Conservation (phyloP, 1,284 basidiomycete genomes). For the Boletellus deceptivus region DNA sequence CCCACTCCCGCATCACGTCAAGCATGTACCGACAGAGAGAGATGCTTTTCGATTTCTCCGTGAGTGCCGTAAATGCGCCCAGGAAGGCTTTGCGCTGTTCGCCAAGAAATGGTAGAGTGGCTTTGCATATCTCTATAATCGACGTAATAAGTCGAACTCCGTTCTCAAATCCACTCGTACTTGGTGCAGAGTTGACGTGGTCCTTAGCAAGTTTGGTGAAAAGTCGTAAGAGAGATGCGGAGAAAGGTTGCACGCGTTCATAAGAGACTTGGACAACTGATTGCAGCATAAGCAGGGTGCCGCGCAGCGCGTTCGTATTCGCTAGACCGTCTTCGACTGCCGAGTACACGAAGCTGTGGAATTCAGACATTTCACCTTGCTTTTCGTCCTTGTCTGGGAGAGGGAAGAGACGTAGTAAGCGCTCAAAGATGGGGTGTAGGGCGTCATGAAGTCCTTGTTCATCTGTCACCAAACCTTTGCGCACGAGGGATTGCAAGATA, state of each 20-base stretch:
- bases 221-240: slow-evolving; percentile 77
- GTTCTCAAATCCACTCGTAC: slow-evolving; percentile 50
- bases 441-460: slow-evolving; percentile 77
- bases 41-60: slow-evolving; percentile 89
- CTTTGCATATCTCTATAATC: slow-evolving; percentile 72
- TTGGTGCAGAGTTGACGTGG: slow-evolving; percentile 64
- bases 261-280: slow-evolving; percentile 85
- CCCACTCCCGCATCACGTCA: slow-evolving; percentile 88
- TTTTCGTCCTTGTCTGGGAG: slow-evolving; percentile 80
- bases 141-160: slow-evolving; percentile 61
- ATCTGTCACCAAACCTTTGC: slow-evolving; percentile 82
- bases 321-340: slow-evolving; percentile 83
- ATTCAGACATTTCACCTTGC: slow-evolving; percentile 66
- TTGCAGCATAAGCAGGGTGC: slow-evolving; percentile 84
- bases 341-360: slow-evolving; percentile 76
- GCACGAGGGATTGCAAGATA: slow-evolving; percentile 86
- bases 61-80: slow-evolving; percentile 72
- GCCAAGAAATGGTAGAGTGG: slow-evolving; percentile 60
- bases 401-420: slow-evolving; percentile 82
- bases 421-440: slow-evolving; percentile 83
- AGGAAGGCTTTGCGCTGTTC: slow-evolving; percentile 77
- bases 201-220: slow-evolving; percentile 88
- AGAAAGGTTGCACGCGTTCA: slow-evolving; percentile 84
- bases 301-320: slow-evolving; percentile 71
- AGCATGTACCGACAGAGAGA: slow-evolving; percentile 85